Conservation (phyloP, 306 rosid species). For the Sesbania bispinosa region DNA sequence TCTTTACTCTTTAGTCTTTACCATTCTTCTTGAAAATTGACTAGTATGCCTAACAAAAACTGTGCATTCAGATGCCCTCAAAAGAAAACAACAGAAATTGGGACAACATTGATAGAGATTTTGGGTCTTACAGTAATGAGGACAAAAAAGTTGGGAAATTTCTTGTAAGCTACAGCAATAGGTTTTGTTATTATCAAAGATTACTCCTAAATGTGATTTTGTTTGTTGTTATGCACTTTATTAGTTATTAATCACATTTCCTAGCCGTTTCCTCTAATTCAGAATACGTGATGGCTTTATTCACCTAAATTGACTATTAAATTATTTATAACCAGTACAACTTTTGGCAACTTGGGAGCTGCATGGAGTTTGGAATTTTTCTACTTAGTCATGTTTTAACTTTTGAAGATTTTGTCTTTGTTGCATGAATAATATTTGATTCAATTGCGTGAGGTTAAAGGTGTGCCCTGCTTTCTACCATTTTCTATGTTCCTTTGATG, state of each 20-base stretch:
- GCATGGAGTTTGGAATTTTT: background rate
- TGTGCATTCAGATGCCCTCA: background rate
- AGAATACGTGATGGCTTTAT: slow-evolving; percentile 2
- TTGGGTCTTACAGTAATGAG: background rate
- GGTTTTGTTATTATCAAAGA: background rate
- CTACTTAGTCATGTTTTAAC: background rate
- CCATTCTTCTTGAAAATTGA: slow-evolving; percentile 14
- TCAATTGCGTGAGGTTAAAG: background rate
- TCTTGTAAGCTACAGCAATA: background rate
- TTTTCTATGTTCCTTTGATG: background rate
- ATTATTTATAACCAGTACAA: slow-evolving; percentile 9
- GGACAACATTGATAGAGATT: background rate
- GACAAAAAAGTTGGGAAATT: slow-evolving; percentile 4
- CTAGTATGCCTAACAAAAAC: slow-evolving; percentile 14
- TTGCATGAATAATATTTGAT: background rate
- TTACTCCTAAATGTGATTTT: background rate
- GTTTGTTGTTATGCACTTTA: slow-evolving; percentile 23
- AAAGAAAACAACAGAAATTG: background rate
- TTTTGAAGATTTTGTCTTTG: slow-evolving; percentile 11
- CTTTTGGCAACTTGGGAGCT: background rate
- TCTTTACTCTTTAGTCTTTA: too few relatives aligned
- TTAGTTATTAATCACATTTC: background rate
- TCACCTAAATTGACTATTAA: background rate
- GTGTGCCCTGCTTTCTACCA: background rate
- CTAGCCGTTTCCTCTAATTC: slow-evolving; percentile 28